A percentile compares a stretch with the other conserved stretches of the same genome.
phyloP scores from a whole-genome alignment of 169 alveolate genomes.

The Cryptosporidium parvum region DNA sequence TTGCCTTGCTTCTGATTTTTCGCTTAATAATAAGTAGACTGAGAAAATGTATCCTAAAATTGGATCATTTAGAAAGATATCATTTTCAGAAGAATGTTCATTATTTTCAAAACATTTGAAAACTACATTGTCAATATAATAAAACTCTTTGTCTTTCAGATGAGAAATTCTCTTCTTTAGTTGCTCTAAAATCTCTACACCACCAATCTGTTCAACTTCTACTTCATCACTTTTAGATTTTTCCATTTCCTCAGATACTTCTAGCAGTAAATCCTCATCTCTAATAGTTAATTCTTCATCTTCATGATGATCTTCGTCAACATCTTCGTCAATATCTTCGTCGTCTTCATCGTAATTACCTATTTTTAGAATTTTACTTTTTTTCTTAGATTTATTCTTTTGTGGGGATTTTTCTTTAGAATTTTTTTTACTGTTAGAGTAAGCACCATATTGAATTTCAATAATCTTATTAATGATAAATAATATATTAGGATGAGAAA shows the following conservation, averaged over 20 bases:
- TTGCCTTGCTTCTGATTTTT: conserved; percentile 66
- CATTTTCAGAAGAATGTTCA: not conserved
- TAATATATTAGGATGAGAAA: conserved; percentile 34
- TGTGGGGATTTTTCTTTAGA: not conserved
- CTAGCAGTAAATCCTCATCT: not conserved
- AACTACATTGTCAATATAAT: conserved; percentile 37
- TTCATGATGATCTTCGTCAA: not conserved
- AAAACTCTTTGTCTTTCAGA: not conserved
- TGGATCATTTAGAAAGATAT: conserved; percentile 60
- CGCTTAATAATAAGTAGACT: conserved; percentile 35
- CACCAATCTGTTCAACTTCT: conserved; percentile 14
- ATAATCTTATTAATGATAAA: conserved; percentile 21
- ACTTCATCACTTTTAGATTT: not conserved
- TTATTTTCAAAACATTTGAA: not conserved
- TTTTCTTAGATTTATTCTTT: not conserved
- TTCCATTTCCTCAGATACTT: not conserved
- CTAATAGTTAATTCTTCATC: not conserved
- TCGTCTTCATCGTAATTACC: not conserved
- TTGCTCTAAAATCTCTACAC: conserved; percentile 6
- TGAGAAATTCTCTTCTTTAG: conserved; percentile 14
- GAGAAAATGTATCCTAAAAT: conserved; percentile 44
- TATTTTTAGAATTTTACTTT: not conserved
- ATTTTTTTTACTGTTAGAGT: not conserved
- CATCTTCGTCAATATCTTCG: not conserved
- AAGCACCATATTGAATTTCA: conserved; percentile 1